These are phyloP conservation scores for Vaccinium vitisidaea DNA, from an alignment of 148 eudicot genomes.

Conservation along the genomic window DNA sequence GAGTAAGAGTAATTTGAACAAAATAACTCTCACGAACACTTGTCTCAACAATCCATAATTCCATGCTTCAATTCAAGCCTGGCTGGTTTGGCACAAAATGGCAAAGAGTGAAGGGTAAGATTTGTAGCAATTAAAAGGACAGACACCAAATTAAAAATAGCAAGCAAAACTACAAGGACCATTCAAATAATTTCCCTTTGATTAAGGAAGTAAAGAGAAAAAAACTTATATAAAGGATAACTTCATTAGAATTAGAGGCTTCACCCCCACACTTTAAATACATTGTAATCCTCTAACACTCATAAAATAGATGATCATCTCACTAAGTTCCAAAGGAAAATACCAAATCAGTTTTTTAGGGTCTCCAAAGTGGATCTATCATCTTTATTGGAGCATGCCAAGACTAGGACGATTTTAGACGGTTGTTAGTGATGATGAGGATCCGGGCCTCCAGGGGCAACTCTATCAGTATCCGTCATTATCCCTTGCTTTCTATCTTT, in stretches of 20 bases:
- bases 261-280: too few species aligned
- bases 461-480: background rate
- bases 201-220: too few species aligned
- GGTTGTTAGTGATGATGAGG: background rate
- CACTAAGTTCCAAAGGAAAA: background rate
- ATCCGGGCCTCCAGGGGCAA: slow-evolving; percentile 1
- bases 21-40: too few species aligned
- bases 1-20: too few species aligned
- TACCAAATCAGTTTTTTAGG: background rate
- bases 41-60: too few species aligned
- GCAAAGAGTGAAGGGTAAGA: background rate
- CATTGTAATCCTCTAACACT: too few species aligned
- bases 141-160: background rate
- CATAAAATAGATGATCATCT: background rate
- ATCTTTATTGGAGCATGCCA: background rate
- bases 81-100: too few species aligned
- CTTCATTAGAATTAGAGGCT: background rate
- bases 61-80: background rate
- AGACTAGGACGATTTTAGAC: background rate
- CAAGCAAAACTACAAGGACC: background rate
- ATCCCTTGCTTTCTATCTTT: background rate
- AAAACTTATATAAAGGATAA: too few species aligned
- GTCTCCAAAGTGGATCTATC: background rate
- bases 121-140: background rate
- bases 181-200: too few species aligned